Evolutionary conservation across 495 filamentous ascomycete genomes (phyloP), one percentile per base, ranked within the genome.

Genomic region (Neurospora sublineolata): DNA sequence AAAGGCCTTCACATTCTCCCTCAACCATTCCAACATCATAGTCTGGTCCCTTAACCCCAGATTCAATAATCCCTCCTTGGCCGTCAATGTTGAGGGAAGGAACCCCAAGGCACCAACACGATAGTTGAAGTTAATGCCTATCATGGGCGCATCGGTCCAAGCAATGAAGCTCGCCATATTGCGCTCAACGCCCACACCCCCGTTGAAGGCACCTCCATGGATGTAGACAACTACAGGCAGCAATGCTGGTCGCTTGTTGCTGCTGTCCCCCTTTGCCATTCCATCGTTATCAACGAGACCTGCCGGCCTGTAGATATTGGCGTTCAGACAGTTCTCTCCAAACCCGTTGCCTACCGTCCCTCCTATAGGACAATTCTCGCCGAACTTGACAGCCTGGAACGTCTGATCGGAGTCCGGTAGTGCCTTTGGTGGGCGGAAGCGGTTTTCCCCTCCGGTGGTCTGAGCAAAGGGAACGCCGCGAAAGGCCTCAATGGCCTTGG

Each of bases 41-140:
- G 86, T 83, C 76, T 92, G 90, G 76, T 93, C 91, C 81, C 87
- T 88, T 73, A 93, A 83, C 6, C 91, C 91, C 37, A 91, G 78
- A 75, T 93, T 93, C 30, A 90, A 82, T 16, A 85, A 39, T 0
- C 87, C 86, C 20, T 87, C 85, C 70, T 87, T 85, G 3, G 85
- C 83, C 16, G 84, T 83, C 30, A 85, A 38, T 6, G 74, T 79
- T 1, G 87, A 88, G 36, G 88, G 84, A 30, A 92, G 75, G 77
- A 92, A 93, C 1, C 91, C 91, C 36, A 93, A 83, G 0, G 90
- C 82, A 12, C 88, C 88, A 23, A 92, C 79, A 3, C 91, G 86
- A 73, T 93, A 93, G 76, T 89, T 90, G 71, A 91, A 89, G 78
- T 87, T 88, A 39, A 92, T 81, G 23, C 87, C 78, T 20, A 93